Base-by-base conservation (phyloP, 805 yeast genomes). In the Yamadazyma tumulicola region DNA sequence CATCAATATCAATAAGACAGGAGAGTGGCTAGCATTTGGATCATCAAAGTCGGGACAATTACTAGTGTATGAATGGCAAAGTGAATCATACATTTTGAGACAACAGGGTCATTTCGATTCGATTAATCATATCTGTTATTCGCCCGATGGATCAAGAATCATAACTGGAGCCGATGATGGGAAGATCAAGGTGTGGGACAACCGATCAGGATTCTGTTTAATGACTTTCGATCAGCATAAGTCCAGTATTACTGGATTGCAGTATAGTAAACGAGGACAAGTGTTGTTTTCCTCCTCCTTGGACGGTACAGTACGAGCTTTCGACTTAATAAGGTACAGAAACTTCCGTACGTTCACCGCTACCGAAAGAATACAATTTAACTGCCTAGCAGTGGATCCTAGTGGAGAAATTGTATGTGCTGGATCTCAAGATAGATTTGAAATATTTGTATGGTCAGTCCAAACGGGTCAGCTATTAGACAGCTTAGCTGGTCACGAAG, bases 61-160 rank as follows among this genome's bases (percentile, higher is more conserved):
- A 39, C 64, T 93, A 38, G 98, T 93, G 0, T 93, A 95, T 69
- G 98, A 93, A 69, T 93, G 98, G 98, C 96, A 93, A 64, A 85
- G 95, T 4, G 98, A 93, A 57, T 85, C 96, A 0, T 93, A 91
- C 54, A 83, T 93, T 30, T 67, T 93, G 45, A 89, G 91, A 55
- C 98, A 93, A 56, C 98, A 93, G 61, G 97, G 97, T 16, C 98
- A 93, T 61, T 91, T 85, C 53, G 98, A 93, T 57, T 70, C 96
- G 0, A 76, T 88, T 57, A 91, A 87, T 52, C 72, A 87, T 11
- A 55, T 93, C 29, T 77, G 83, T 21, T 93, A 93, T 51, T 86
- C 97, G 0, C 96, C 97, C 0, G 98, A 93, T 64, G 98, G 97
- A 1, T 75, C 95, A 2, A 74, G 87, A 48, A 72, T 91, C 4